Evolutionary conservation across 176 grass and related monocot genomes (phyloP), one percentile per base, ranked within the genome.

Genomic region (Lolium rigidum): DNA sequence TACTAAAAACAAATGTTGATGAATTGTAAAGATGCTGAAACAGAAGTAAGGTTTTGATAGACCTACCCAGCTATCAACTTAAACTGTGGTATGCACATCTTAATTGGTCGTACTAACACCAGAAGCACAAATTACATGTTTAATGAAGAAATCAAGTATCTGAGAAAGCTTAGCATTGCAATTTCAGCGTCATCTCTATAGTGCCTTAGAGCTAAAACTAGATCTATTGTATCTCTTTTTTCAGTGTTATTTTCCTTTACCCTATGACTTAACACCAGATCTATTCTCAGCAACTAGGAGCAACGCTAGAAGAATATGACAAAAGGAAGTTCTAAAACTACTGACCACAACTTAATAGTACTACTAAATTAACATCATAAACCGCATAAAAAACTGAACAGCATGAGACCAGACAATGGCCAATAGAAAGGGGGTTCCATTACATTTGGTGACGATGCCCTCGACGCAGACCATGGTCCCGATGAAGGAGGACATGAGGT

Each of bases 361-460:
- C 63, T 41, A 86, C 63, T 41, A 86, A 9, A 64, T 55, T 10
- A 71, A 57, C 10, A 84, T 16, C 7, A 75, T 16, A 31, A 57
- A 62, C 9, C 37, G 6, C 28, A 52, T 1, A 5, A 35, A 35
- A 5, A 35, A 35, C 10, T 14, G 3, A 76, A 85, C 22, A 31
- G 7, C 7, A 51, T 35, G 4, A 35, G 79, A 47, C 14, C 1
- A 58, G 22, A 78, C 7, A 22, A 79, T 39, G 17, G 17, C 2
- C 20, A 77, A 15, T 41, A 75, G 17, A 31, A 72, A 63, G 43
- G 31, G 31, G 12, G 59, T 50, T 39, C 7, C 16, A 35, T 90
- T 76, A 99, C 97, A 99, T 96, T 99, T 99, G 17, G 97, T 99
- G 79, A 99, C 88, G 58, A 99, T 99, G 66, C 97, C 97, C 81